These are phyloP conservation scores for Sclerotiophoma versabilis DNA, from an alignment of 2,329 filamentous ascomycete genomes.

Conservation along the genomic window DNA sequence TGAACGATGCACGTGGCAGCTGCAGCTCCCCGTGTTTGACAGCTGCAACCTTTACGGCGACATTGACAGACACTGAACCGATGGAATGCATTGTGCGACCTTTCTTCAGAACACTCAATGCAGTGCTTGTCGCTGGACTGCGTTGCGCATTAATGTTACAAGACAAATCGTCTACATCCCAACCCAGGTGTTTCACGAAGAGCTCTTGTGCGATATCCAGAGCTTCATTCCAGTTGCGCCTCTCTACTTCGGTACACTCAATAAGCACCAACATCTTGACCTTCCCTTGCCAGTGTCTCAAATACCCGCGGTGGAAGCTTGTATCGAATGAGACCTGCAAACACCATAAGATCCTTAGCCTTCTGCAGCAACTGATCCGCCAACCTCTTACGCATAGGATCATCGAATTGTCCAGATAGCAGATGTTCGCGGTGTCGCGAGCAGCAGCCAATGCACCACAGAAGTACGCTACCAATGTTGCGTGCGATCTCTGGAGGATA, in stretches of 20 bases:
- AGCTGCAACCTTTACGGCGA: neutral
- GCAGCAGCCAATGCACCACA: constrained; percentile 93
- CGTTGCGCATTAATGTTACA: neutral
- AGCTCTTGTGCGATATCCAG: constrained; percentile 1
- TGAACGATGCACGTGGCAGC: constrained; percentile 1
- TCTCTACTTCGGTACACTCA: constrained; percentile 12
- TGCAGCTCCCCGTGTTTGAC: neutral
- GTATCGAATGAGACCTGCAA: constrained; percentile 91
- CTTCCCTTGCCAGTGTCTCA: constrained; percentile 84
- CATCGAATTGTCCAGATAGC: constrained; percentile 74
- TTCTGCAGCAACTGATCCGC: constrained; percentile 77
- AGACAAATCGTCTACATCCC: constrained; percentile 5
- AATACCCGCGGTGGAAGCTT: constrained; percentile 86
- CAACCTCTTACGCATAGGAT: constrained; percentile 60
- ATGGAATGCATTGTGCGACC: neutral
- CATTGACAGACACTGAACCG: neutral
- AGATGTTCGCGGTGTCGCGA: constrained; percentile 74
- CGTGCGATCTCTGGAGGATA: constrained; percentile 82
- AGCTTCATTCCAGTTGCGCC: constrained; percentile 5
- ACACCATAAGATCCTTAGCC: constrained; percentile 90
- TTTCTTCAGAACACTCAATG: neutral
- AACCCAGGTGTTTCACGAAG: neutral
- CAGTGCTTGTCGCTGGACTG: neutral
- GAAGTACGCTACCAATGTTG: constrained; percentile 87
- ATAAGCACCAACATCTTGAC: constrained; percentile 50